Percentiles rank a stretch among this genome's conserved stretches.
Conservation (phyloP, 2,329 filamentous ascomycete species). For the Diaporthe ampelina region DNA sequence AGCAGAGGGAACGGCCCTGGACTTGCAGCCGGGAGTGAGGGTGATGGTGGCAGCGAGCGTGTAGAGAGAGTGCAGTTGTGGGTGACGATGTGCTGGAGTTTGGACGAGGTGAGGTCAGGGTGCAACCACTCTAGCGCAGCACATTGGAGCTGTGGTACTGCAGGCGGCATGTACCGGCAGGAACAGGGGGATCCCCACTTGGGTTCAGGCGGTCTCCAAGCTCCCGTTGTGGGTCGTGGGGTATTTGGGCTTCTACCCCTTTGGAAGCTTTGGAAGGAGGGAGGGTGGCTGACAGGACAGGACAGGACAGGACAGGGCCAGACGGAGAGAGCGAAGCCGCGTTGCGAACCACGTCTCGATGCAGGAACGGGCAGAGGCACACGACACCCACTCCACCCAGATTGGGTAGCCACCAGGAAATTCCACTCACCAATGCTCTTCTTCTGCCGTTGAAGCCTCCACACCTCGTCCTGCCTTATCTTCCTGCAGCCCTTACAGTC, state of each 20-base stretch:
- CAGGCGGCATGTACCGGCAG: constrained; percentile 1
- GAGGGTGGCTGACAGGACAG: no score
- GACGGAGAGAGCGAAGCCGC: neutral
- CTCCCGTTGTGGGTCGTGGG: constrained; percentile 12
- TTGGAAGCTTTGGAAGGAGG: neutral
- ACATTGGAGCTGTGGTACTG: constrained; percentile 2
- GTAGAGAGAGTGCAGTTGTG: neutral
- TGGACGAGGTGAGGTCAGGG: neutral
- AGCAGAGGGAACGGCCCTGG: neutral
- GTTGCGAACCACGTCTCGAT: neutral
- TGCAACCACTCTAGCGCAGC: neutral
- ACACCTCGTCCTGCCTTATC: constrained; percentile 34
- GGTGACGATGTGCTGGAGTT: neutral
- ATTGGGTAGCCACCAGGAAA: neutral
- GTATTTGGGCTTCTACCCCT: neutral
- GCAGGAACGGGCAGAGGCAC: neutral
- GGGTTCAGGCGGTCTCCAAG: constrained; percentile 5
- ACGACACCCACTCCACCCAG: neutral
- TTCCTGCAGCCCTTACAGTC: constrained; percentile 36
- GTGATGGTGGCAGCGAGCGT: neutral
- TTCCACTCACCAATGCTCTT: constrained; percentile 6
- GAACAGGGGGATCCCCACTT: constrained; percentile 24
- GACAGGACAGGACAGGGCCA: neutral
- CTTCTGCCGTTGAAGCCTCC: constrained; percentile 31
- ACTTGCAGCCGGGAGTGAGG: neutral